Evolutionary conservation across 768 basidiomycete genomes (phyloP).

Genomic region (Jaapia argillacea): DNA sequence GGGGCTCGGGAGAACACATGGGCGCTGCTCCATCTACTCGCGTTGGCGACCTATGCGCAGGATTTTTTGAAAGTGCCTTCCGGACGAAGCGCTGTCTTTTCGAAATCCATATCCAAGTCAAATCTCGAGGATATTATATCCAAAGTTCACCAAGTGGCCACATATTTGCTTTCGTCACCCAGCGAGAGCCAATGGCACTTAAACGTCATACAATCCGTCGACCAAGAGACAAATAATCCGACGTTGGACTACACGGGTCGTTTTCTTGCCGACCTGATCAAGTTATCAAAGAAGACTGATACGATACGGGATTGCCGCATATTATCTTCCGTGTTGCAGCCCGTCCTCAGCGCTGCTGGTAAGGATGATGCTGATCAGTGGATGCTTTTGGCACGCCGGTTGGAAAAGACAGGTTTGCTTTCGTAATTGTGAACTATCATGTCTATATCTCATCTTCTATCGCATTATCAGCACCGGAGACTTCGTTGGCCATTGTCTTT

Average conservation of each 20-base stretch:
- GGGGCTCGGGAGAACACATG: constrained; percentile 48
- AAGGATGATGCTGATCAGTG: constrained; percentile 67
- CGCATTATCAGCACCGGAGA: constrained; percentile 56
- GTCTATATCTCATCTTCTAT: not conserved
- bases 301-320: constrained; percentile 46
- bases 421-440: not conserved
- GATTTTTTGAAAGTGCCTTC: constrained; percentile 50
- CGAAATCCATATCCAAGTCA: constrained; percentile 21
- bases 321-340: constrained; percentile 48
- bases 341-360: constrained; percentile 47
- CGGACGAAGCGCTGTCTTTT: constrained; percentile 39
- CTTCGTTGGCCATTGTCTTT: constrained; percentile 54
- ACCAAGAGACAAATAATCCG: constrained; percentile 17
- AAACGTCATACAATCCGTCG: constrained; percentile 25
- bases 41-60: constrained; percentile 48
- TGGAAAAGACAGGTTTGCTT: constrained; percentile 48
- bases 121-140: constrained; percentile 30
- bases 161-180: constrained; percentile 51
- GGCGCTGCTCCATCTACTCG: constrained; percentile 61
- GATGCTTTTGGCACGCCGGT: constrained; percentile 55
- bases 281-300: constrained; percentile 26
- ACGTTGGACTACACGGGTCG: constrained; percentile 15
- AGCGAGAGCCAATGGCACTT: constrained; percentile 42
- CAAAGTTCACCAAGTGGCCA: constrained; percentile 40
- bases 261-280: constrained; percentile 25